Base-by-base conservation (phyloP, 495 filamentous ascomycete species). In the Penicillium silybi region DNA sequence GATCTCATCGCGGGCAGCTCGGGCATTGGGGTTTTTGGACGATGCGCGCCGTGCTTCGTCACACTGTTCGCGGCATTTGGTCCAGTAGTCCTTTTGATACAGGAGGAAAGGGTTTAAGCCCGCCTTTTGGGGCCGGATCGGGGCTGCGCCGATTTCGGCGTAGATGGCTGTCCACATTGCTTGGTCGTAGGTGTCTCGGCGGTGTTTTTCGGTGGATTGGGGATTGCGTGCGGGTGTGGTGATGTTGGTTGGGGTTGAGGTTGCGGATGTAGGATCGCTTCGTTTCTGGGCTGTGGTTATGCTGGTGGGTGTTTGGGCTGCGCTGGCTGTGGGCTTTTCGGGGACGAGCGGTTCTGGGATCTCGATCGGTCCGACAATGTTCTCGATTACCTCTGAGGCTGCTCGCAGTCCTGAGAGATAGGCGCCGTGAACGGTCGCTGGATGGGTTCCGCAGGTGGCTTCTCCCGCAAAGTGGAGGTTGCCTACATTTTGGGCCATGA, bases 381-480 rank as follows among this genome's bases (percentile, higher is more conserved):
- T 68, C 44, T 89, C 84, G 42, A 95, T 77, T 1, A 97, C 78
- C 52, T 97, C 90, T 16, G 88, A 81, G 3, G 95, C 93, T 4
- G 88, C 92, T 16, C 92, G 84, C 3, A 97, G 77, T 8, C 93
- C 93, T 7, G 91, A 95, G 18, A 99, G 82, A 66, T 96, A 99
- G 6, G 93, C 93, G 6, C 93, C 93, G 58, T 99, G 93, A 1
- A 97, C 93, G 5, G 93, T 97, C 23, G 93, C 93, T 8, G 93
- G 93, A 67, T 99, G 92, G 2, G 90, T 95, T 41, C 89, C 90
- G 66, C 87, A 95, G 3, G 93, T 97, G 35, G 93, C 92, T 71
- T 99, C 93, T 20, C 93, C 93, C 4, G 95, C 93, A 70, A 99
- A 99, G 73, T 92, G 91, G 16, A 99, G 73, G 52, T 93, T 95